Base-by-base conservation (phyloP, 768 basidiomycete genomes). In the Rhodocollybia butyracea region DNA sequence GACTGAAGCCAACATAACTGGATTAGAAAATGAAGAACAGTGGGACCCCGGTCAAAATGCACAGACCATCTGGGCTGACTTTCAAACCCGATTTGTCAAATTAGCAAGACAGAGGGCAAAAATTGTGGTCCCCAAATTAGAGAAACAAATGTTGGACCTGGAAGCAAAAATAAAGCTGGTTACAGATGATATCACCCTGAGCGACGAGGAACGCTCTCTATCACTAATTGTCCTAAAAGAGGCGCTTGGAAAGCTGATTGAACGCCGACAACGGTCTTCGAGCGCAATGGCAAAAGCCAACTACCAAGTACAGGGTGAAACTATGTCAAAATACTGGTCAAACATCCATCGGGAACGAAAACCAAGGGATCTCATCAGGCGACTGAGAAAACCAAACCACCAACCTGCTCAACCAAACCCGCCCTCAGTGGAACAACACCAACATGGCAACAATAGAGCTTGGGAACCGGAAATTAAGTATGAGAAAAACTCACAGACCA, bases 301-400 rank as follows among this genome's bases (percentile, higher is more conserved):
- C 7, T 60, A 59, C 46, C 19, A 46, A 0, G 34, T 63, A 0
- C 39, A 64, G 27, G 56, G 57, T 0, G 61, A 64, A 46, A 63
- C 55, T 3, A 56, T 64, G 0, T 60, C 41, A 1, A 64, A 62
- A 24, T 65, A 61, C 57, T 68, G 66, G 66, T 39, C 59, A 0
- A 22, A 48, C 1, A 6, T 57, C 0, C 58, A 63, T 17, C 61
- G 55, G 19, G 32, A 39, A 0, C 30, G 30, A 0, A 27, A 51
- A 12, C 65, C 63, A 0, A n/a, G 61, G 21, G 64, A 70, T 12
- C 46, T 57, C 0, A 68, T 71, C 2, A 30, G 40, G 0, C 40
- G 58, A 0, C 59, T 72, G 0, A 40, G 31, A 41, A 30, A 10
- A 2, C 0, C n/a, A 0, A 41, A 31, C 30, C 3, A 11, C 3